phyloP scores from a whole-genome alignment of 768 basidiomycete genomes.

The Mycena filopes region DNA sequence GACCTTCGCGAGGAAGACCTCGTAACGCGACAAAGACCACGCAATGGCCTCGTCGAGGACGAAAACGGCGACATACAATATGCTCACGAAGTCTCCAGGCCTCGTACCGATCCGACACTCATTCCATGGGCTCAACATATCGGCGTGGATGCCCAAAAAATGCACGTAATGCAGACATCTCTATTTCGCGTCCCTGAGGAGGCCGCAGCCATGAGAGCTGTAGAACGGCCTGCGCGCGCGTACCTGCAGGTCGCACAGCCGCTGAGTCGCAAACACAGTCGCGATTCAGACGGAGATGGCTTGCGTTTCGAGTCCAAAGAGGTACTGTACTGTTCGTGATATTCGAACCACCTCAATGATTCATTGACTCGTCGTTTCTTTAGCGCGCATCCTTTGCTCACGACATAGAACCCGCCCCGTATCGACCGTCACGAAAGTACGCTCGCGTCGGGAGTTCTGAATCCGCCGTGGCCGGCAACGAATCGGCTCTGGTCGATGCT shows the following conservation, averaged over 20 bases:
- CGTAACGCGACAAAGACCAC: slow-evolving; percentile 40
- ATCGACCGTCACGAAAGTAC: slow-evolving; percentile 84
- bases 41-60: slow-evolving; percentile 64
- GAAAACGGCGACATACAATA: slow-evolving; percentile 62
- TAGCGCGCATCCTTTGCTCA: slow-evolving; percentile 86
- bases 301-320: slow-evolving; percentile 69
- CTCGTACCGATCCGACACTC: slow-evolving; percentile 57
- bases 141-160: slow-evolving; percentile 86
- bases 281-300: slow-evolving; percentile 82
- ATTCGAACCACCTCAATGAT: slow-evolving; percentile 6
- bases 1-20: slow-evolving; percentile 66
- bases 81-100: slow-evolving; percentile 54
- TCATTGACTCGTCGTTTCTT: slow-evolving; percentile 4
- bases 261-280: slow-evolving; percentile 75
- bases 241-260: slow-evolving; percentile 50
- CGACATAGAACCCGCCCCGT: slow-evolving; percentile 71
- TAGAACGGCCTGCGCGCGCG: slow-evolving; percentile 53
- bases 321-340: slow-evolving; percentile 56
- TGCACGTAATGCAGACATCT: slow-evolving; percentile 94
- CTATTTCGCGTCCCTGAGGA: slow-evolving; percentile 84
- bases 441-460: slow-evolving; percentile 75
- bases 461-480: slow-evolving; percentile 71
- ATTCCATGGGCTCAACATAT: slow-evolving; percentile 79
- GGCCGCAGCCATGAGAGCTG: slow-evolving; percentile 68
- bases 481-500: slow-evolving; percentile 79